phyloP scores from a whole-genome alignment of 495 filamentous ascomycete species.

The Margaritispora aquatica region DNA sequence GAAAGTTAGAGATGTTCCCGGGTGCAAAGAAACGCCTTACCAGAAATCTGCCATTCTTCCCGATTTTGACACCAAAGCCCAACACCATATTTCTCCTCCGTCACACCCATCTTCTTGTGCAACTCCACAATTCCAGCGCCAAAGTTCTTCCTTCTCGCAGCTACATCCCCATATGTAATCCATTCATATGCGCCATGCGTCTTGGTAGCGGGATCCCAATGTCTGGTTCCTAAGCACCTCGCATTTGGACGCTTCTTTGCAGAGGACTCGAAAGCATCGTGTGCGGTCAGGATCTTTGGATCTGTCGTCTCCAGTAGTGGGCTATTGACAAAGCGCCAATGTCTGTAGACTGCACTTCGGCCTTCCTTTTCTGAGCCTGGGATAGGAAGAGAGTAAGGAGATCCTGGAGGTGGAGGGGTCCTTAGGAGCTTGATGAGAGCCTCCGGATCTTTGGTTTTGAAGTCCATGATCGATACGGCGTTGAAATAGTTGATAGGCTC shows the following conservation, averaged over 20 bases:
- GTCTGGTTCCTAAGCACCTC: slow-evolving; percentile 73
- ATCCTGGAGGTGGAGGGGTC: slow-evolving; percentile 20
- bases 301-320: slow-evolving; percentile 66
- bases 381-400: slow-evolving; percentile 60
- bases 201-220: slow-evolving; percentile 71
- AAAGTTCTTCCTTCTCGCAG: slow-evolving; percentile 72
- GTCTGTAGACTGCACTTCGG: slow-evolving; percentile 71
- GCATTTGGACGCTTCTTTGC: slow-evolving; percentile 49
- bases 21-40: no score
- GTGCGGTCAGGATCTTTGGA: slow-evolving; percentile 63
- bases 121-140: slow-evolving; percentile 83
- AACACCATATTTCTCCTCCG: slow-evolving; percentile 67
- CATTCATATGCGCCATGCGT: slow-evolving; percentile 75
- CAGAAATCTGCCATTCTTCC: slow-evolving; percentile 94
- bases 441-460: slow-evolving; percentile 11
- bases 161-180: slow-evolving; percentile 76
- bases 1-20: slow-evolving; percentile 12
- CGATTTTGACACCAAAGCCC: slow-evolving; percentile 96
- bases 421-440: not conserved
- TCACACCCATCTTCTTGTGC: slow-evolving; percentile 62
- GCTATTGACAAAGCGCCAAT: slow-evolving; percentile 68
- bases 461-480: slow-evolving; percentile 16
- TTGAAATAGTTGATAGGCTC: not conserved
- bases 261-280: slow-evolving; percentile 75
- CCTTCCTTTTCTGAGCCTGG: slow-evolving; percentile 68